These are phyloP conservation scores for Cladophialophora exuberans DNA, from an alignment of 2,329 filamentous ascomycete genomes.

Conservation along the genomic window DNA sequence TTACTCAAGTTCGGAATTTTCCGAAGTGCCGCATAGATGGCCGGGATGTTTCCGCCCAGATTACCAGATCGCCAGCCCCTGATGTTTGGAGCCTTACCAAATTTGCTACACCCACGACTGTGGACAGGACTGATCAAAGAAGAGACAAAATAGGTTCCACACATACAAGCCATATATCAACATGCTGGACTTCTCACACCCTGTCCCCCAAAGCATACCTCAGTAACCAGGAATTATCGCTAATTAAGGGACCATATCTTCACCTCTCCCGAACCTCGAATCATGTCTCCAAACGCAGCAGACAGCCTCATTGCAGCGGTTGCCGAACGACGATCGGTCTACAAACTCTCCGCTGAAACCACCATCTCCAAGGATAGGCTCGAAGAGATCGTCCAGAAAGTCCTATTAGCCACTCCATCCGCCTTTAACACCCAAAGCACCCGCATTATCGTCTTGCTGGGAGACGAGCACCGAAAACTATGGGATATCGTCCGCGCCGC, in stretches of 20 bases:
- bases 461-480: slow-evolving; percentile 80
- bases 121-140: neutral
- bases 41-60: slow-evolving; percentile 2
- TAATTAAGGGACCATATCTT: slow-evolving; percentile 1
- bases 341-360: slow-evolving; percentile 1
- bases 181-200: neutral
- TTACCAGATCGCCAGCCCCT: slow-evolving; percentile 3
- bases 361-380: slow-evolving; percentile 7
- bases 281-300: slow-evolving; percentile 7
- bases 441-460: slow-evolving; percentile 75
- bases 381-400: slow-evolving; percentile 29
- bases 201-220: neutral
- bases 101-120: neutral
- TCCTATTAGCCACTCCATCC: slow-evolving; percentile 71
- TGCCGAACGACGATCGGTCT: slow-evolving; percentile 7
- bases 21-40: neutral
- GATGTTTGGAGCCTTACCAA: slow-evolving; percentile 1
- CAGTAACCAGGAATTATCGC: neutral
- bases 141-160: neutral
- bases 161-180: slow-evolving; percentile 1
- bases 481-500: slow-evolving; percentile 68
- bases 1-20: neutral
- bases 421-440: slow-evolving; percentile 88
- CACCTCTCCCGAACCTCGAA: neutral
- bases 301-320: slow-evolving; percentile 10